Evolutionary conservation across 2,329 filamentous ascomycete genomes (phyloP), one percentile per base, ranked within the genome.

Genomic region (Remersonia thermophila): DNA sequence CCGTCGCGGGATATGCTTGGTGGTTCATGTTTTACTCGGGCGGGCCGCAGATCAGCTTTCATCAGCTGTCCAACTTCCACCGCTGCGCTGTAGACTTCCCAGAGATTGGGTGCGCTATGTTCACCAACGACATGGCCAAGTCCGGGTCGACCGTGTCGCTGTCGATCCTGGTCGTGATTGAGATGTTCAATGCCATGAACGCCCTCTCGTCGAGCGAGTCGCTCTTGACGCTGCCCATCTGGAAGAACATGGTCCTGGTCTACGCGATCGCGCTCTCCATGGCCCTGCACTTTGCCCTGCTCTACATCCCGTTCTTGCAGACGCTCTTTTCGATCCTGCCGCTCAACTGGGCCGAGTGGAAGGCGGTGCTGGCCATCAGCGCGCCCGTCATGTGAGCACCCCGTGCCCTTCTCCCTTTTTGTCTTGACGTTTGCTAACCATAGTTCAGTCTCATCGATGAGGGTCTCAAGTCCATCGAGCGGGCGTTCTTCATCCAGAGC

Each of bases 161-260:
- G 42, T 93, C 84, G 3, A 82, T 82, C 52, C 71, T 98, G 13
- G 91, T 98, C 31, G 86, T 95, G 42, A 96, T 98, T 54, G 91
- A 98, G 65, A 98, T 98, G 91, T 74, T 98, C 56, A 98, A 98
- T 62, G 91, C 91, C 50, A 89, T 96, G 81, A 98, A 98, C 56
- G 91, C 89, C 1, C 72, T 98, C 23, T 95, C 86, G 2, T 94
- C 86, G 1, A 93, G 84, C 59, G 91, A 98, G 62, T 93, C 84
- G 12, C 76, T 98, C 10, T 62, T 98, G 38, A 95, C 87, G 2
- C 73, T 98, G 44, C 89, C 87, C 8, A 67, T 98, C n/a, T 95
- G 89, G 89, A 77, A 89, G 55, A 98, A 98, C 65, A 91, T 94
- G 80, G 91, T 94, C 71, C 78, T 98, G 13, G 84, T 98, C 37